Evolutionary conservation across 306 rosid genomes (phyloP).

Genomic region (Fragaria nilgerrensis): DNA sequence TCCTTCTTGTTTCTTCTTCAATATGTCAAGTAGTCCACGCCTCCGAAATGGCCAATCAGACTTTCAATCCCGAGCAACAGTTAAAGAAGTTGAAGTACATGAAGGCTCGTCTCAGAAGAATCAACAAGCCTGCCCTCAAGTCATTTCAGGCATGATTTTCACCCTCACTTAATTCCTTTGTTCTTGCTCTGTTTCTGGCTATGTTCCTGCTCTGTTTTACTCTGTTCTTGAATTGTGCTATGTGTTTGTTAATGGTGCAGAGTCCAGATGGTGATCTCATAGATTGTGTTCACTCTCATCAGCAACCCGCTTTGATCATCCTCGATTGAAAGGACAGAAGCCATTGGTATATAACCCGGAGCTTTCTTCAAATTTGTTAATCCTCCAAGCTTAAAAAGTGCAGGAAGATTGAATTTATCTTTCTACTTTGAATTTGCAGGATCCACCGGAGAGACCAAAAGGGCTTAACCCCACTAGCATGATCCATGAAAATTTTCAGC

Average conservation of each 20-base stretch:
- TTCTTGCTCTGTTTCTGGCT: constrained; percentile 2
- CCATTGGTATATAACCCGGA: constrained; percentile 53
- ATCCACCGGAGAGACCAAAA: constrained; percentile 80
- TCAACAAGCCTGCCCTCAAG: constrained; percentile 76
- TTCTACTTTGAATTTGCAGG: constrained; percentile 42
- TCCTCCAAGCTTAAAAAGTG: not conserved
- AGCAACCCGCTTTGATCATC: constrained; percentile 97
- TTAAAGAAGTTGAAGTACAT: constrained; percentile 46
- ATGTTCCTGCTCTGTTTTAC: not conserved
- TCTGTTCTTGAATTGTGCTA: not conserved
- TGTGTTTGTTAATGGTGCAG: constrained; percentile 26
- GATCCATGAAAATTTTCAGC: constrained; percentile 50
- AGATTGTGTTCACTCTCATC: constrained; percentile 77
- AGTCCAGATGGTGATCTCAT: constrained; percentile 92
- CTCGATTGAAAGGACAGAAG: constrained; percentile 57
- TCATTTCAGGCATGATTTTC: constrained; percentile 63
- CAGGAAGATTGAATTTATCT: not conserved
- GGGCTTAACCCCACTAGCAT: constrained; percentile 28
- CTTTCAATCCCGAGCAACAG: constrained; percentile 56
- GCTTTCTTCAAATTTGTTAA: not conserved
- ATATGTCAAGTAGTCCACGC: constrained; percentile 51
- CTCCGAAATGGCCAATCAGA: constrained; percentile 45
- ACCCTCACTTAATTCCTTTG: constrained; percentile 22
- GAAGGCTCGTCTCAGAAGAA: constrained; percentile 54
- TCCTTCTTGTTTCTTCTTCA: constrained; percentile 47